Base-by-base conservation (phyloP, 768 basidiomycete species). In the Boletus rufocinnamomeus region DNA sequence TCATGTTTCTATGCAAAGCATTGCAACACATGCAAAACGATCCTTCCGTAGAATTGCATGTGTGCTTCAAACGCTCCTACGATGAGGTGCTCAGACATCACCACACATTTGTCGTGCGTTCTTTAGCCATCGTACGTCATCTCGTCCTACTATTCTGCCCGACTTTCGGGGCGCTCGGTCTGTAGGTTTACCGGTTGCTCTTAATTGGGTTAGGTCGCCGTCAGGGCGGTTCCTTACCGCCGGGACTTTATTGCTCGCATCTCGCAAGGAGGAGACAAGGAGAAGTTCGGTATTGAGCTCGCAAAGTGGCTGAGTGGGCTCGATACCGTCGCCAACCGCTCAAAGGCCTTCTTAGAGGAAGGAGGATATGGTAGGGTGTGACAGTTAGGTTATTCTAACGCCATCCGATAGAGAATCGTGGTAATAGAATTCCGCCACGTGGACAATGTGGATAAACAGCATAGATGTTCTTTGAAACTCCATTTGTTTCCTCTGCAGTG, bases 61-160 rank as follows among this genome's bases (percentile, higher is more conserved):
- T 80, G 57, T 89, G 89, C 71, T 91, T 91, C 77, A 82, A 80
- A 70, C 77, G 82, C 43, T 80, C 89, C 4, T 91, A 89, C 69
- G 88, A 91, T 60, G 77, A 79, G 53, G 83, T 88, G 19, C 77
- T 91, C 50, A 75, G 72, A 52, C 85, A 84, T 58, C 87, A 89
- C 70, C 86, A 88, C 67, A 77, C 82, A 0, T 88, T 87, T 68
- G 32, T 89, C 62, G 78, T 90, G 59, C 84, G 87, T 25, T 82
- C 86, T 23, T 54, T 73, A n/a, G 73, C 72, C 25, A 53, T 45
- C 35, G 72, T 73, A 73, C 60, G 72, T 71, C 34, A 64, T 49
- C 21, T 54, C 19, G 11, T 49, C 46, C 50, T 30, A 32, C 8
- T 35, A 34, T 35, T 23, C 32, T 49, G 4, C 43, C 28, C 38